Evolutionary conservation across 306 rosid genomes (phyloP), one percentile per base, ranked within the genome.

Genomic region (Prunus padus): DNA sequence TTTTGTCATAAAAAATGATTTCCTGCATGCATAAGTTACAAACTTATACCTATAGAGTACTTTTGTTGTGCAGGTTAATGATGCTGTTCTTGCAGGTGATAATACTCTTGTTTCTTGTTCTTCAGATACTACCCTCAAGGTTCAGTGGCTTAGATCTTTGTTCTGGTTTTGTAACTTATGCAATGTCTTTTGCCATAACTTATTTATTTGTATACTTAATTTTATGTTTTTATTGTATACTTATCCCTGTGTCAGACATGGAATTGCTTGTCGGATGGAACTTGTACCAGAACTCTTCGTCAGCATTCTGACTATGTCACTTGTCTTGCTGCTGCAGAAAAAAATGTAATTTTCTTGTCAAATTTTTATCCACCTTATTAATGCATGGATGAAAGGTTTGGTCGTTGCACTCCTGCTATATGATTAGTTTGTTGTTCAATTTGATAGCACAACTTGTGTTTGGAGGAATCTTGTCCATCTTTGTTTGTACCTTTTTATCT

Each of bases 41-140:
- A 20, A 79, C 45, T 65, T 30, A 63, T 75, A 57, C 26, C 61
- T 56, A 61, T 63, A 68, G 74, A 65, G 79, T 56, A 63, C 61
- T 65, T 80, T 75, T 73, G 84, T 52, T 73, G 72, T 85, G 87
- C 92, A 96, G 99, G 99, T 96, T 66, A 96, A 96, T 77, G 99
- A 96, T 81, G 88, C 89, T 62, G 97, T 96, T 73, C 76, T 96
- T 87, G 99, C 85, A 72, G 99, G 97, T 50, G 90, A 90, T 68
- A 87, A 83, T 56, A 90, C 93, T 20, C 98, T 96, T 77, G 96
- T 96, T 78, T 96, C 99, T 23, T 96, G 99, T 83, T 92, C 99
- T 79, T 96, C 99, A 52, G 99, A 96, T 84, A 84, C 96, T 28
- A 92, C 99, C 57, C 89, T 96, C 42, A 96, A 96, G 99, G 99